Evolutionary conservation across 73 alveolate species (phyloP), one percentile per base, ranked within the genome.

Genomic region (Paramecium sonneborni): DNA sequence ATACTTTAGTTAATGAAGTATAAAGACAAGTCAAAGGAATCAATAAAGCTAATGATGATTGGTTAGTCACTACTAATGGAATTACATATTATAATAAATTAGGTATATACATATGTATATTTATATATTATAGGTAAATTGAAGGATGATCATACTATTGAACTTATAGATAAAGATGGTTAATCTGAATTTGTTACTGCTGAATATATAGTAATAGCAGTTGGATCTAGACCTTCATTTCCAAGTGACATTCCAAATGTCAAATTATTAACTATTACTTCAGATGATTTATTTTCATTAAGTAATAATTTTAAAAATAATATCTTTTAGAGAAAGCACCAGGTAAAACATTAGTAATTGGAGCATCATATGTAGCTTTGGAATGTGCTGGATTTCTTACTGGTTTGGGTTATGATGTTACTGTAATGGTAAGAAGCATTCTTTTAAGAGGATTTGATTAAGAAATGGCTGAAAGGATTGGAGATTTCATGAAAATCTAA

Each of bases 351-450:
- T 95, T 98, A 30, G 99, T 98, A 34, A 98, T 98, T 14, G 99
- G 99, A 7, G 99, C 99, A 6, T 96, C 99, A 35, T 98, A 98
- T 94, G 98, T 98, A 8, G 94, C 94, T 8, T 38, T 94, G 87
- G 99, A 98, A 94, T 98, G 99, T 85, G 99, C 99, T 8, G 99
- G 99, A 30, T 98, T 98, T 95, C 93, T 98, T 58, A 95, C 92
- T 46, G 98, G 98, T 44, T 92, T 98, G 43, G 99, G 99, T 24
- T 95, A 95, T 93, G 99, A 98, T 69, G 98, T 96, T 43, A 97
- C 99, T 21, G 98, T 98, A 12, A 97, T 98, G 99, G 99, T 98
- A 46, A 95, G 99, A 46, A 96, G 99, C 28, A 97, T 98, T 86
- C 95, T 98, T 55, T 93, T 98, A 92, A 96, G 99, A 92, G 99